A percentile compares a stretch with the other conserved stretches of the same genome.
Evolutionary conservation across 805 yeast genomes (phyloP).

Genomic region (Candida palmyrensis): DNA sequence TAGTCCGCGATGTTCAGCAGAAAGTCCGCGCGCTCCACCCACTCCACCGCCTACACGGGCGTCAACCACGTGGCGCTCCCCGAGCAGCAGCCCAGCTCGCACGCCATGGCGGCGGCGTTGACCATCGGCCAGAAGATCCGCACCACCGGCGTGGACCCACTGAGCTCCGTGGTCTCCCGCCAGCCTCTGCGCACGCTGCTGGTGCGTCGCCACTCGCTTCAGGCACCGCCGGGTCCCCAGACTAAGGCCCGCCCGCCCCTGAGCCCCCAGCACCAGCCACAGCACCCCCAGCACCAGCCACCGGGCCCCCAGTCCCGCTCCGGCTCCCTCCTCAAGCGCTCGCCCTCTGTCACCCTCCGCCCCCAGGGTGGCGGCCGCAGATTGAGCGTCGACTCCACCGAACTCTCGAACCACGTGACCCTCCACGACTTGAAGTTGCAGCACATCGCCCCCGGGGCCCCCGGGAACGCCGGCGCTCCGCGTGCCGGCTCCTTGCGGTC

Average conservation of each 20-base stretch:
- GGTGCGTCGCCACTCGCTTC: conserved; percentile 2
- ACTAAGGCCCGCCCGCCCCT: not conserved
- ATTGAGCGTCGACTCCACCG: conserved; percentile 2
- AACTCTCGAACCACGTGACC: conserved; percentile 25
- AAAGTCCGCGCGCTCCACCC: conserved; percentile 26
- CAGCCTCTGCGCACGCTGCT: no score
- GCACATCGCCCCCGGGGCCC: not conserved
- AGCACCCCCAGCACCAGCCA: conserved; percentile 1
- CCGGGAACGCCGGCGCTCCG: not conserved
- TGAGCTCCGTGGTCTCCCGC: conserved; percentile 9
- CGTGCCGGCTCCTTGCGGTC: no score
- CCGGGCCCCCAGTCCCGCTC: conserved; percentile 7
- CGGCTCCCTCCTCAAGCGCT: conserved; percentile 4
- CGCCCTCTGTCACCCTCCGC: conserved; percentile 6
- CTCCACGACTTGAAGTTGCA: conserved; percentile 28
- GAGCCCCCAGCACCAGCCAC: not conserved
- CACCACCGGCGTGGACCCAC: conserved; percentile 9
- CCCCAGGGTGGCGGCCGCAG: conserved; percentile 8
- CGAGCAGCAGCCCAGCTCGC: conserved; percentile 28
- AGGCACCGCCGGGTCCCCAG: conserved; percentile 1
- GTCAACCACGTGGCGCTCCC: conserved; percentile 33
- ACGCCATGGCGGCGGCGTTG: conserved; percentile 41
- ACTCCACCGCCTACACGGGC: conserved; percentile 37
- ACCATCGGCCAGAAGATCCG: conserved; percentile 34
- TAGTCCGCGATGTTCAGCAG: conserved; percentile 17